These are phyloP conservation scores for Diplodia sapinea DNA, from an alignment of 2,329 filamentous ascomycete genomes.

Conservation along the genomic window DNA sequence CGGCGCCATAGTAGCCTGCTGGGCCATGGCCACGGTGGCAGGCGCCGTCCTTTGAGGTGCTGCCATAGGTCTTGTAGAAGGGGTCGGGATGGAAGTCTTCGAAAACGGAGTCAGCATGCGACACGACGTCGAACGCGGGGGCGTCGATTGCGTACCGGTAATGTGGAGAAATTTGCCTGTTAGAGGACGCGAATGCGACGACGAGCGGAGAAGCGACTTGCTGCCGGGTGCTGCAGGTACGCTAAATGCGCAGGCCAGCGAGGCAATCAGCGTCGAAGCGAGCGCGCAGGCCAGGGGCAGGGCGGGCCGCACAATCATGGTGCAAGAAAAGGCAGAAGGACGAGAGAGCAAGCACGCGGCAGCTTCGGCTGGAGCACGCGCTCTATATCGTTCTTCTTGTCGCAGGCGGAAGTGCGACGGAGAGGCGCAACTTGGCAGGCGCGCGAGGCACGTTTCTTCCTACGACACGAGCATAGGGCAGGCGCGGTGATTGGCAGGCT, in stretches of 20 bases:
- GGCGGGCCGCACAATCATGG: conserved; percentile 39
- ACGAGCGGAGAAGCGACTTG: conserved; percentile 6
- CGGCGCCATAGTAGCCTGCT: conserved; percentile 82
- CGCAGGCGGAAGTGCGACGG: conserved; percentile 14
- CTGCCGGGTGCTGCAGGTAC: conserved; percentile 23
- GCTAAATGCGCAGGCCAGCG: conserved; percentile 7
- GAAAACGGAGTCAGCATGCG: conserved; percentile 29
- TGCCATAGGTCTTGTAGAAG: conserved; percentile 80
- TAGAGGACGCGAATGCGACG: conserved; percentile 32
- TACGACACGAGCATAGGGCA: conserved; percentile 26
- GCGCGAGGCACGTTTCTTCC: conserved; percentile 21
- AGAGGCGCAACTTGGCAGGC: conserved; percentile 21
- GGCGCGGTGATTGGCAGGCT: conserved; percentile 6
- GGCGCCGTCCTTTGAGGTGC: conserved; percentile 68
- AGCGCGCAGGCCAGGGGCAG: conserved; percentile 38
- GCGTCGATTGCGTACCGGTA: conserved; percentile 66
- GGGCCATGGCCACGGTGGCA: conserved; percentile 81
- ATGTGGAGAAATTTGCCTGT: conserved; percentile 82
- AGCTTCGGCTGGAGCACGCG: neutral
- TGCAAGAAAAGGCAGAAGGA: conserved; percentile 26
- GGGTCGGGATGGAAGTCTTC: conserved; percentile 90
- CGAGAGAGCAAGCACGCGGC: conserved; percentile 6
- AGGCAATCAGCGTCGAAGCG: conserved; percentile 39
- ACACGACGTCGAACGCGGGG: neutral
- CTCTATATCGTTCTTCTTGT: conserved; percentile 16